These are phyloP conservation scores for Mycena venus DNA, from an alignment of 768 basidiomycete species.

Conservation along the genomic window DNA sequence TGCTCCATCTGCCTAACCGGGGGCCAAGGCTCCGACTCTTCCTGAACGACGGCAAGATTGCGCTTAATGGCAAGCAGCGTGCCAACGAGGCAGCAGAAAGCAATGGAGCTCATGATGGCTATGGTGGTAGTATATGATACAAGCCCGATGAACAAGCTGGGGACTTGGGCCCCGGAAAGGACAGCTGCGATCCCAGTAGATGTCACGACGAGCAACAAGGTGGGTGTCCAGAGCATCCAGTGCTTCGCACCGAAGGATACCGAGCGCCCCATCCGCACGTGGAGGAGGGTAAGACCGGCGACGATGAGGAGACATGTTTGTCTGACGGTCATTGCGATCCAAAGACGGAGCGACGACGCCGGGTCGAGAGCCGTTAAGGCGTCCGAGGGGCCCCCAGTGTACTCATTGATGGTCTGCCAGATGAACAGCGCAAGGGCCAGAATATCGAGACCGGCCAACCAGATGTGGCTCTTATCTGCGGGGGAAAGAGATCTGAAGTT, in stretches of 20 bases:
- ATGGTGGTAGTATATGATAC: conserved; percentile 68
- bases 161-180: conserved; percentile 65
- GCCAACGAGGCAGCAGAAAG: conserved; percentile 70
- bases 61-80: conserved; percentile 77
- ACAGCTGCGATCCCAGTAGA: conserved; percentile 74
- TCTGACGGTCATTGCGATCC: conserved; percentile 75
- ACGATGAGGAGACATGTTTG: conserved; percentile 79
- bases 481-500: conserved; percentile 75
- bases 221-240: conserved; percentile 82
- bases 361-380: conserved; percentile 61
- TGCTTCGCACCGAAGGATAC: conserved; percentile 78
- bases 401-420: conserved; percentile 75
- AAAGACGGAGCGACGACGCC: conserved; percentile 71
- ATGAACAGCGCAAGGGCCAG: conserved; percentile 72
- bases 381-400: conserved; percentile 59
- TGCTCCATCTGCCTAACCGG: conserved; percentile 65
- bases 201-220: conserved; percentile 63
- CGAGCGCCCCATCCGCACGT: conserved; percentile 78
- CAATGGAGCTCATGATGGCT: conserved; percentile 63
- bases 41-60: conserved; percentile 69
- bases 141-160: conserved; percentile 72
- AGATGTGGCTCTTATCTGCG: conserved; percentile 79
- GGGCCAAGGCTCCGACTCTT: conserved; percentile 71
- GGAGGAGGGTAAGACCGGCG: conserved; percentile 71
- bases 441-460: conserved; percentile 79